These are phyloP conservation scores for Pythium rishiriense DNA, from an alignment of 352 stramenopile genomes.

Conservation along the genomic window DNA sequence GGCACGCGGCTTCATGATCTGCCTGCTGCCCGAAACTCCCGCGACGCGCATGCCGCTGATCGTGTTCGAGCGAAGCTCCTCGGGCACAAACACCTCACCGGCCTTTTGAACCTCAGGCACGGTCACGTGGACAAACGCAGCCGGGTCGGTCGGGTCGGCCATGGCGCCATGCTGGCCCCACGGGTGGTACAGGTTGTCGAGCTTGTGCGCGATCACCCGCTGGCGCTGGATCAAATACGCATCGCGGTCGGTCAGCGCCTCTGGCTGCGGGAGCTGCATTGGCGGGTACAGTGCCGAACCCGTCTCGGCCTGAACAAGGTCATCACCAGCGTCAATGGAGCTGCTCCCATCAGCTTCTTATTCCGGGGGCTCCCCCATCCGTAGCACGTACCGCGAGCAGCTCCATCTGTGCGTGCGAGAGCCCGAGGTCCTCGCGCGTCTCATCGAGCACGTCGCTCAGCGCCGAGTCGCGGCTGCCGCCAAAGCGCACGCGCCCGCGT, in stretches of 20 bases:
- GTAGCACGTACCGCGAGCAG: constrained; percentile 44
- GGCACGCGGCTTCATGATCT: constrained; percentile 66
- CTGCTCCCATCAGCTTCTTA: neutral
- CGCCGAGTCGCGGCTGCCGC: constrained; percentile 66
- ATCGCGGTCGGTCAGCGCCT: constrained; percentile 51
- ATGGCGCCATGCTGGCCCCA: constrained; percentile 46
- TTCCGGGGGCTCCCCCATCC: neutral
- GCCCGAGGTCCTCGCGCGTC: constrained; percentile 66
- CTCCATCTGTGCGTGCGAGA: constrained; percentile 74
- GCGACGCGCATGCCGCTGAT: constrained; percentile 43
- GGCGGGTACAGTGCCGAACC: constrained; percentile 56
- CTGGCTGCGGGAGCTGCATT: constrained; percentile 60
- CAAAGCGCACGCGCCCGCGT: constrained; percentile 66
- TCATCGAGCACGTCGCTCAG: constrained; percentile 71
- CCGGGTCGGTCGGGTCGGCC: constrained; percentile 30
- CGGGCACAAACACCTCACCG: constrained; percentile 63
- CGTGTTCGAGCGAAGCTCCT: constrained; percentile 61
- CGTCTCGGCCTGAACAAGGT: constrained; percentile 38
- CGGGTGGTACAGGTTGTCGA: constrained; percentile 67
- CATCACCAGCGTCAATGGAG: neutral
- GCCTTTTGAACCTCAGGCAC: constrained; percentile 53
- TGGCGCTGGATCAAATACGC: constrained; percentile 73
- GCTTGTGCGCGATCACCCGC: constrained; percentile 63
- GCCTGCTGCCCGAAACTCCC: constrained; percentile 21
- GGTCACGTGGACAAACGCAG: constrained; percentile 65